Base-by-base conservation (phyloP, 768 basidiomycete species). In the Collybia sordida region DNA sequence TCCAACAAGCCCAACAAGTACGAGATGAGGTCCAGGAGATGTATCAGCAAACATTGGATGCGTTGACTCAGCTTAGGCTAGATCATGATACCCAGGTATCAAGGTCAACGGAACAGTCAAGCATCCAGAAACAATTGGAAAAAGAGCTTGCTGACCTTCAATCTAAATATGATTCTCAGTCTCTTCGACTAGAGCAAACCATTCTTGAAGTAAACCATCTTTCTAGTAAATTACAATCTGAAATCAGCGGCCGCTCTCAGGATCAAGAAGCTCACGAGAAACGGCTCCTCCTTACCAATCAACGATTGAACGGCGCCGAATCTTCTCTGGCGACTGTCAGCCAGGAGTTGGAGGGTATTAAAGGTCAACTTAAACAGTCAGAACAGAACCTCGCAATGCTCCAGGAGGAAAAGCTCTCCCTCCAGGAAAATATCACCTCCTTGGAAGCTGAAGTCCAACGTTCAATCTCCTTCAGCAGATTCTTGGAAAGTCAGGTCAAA, bases 381-480 rank as follows among this genome's bases (percentile, higher is more conserved):
- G 66, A 72, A 40, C 49, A 49, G 1, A 68, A 72, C 12, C 52
- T 74, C 21, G 64, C 70, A 27, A 39, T 59, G 3, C 47, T 75
- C 17, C 75, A 79, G 52, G 71, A 76, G 39, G 85, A 88, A 66
- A 82, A 75, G 53, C 65, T 62, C 0, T 45, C 61, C 8, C 64
- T 86, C 14, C 82, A 88, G 51, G 72, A 74, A 42, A 72, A 83
- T 55, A 74, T 76, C 40, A 88, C 85, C 0, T 66, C 69, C 12
- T 67, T 88, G 22, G 79, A 80, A 52, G 84, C 87, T 2, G 85
- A 90, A 58, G 64, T 81, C 11, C 86, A 90, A 63, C 80, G 83
- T 31, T 75, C 73, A 7, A 69, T 78, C 40, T 88, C 88, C 5
- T 65, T 86, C 49, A 72, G 71, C 34, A 78, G 83, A 50, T 82